Evolutionary conservation across 1,284 basidiomycete genomes (phyloP), one percentile per base, ranked within the genome.

Genomic region (Malassezia globosa): DNA sequence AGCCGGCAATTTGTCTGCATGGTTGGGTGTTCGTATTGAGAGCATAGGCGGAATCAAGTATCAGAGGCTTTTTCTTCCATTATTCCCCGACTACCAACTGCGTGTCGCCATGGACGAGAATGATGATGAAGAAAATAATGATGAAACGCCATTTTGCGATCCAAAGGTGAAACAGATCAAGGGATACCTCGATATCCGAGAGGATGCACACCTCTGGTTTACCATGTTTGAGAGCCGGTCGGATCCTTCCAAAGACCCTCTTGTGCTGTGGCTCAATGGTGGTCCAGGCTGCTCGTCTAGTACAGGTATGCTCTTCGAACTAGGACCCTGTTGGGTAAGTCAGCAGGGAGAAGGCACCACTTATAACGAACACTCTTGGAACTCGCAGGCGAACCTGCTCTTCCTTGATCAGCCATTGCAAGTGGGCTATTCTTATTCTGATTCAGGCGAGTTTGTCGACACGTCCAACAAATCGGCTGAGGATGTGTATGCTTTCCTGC

Each of bases 181-280:
- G 39, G 72, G 72, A 11, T 94, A 90, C 72, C 81, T 95, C 34
- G 88, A 94, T 67, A 81, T 92, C 54, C 80, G 82, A 0, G 80
- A 85, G 24, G 81, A 83, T 59, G 86, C 85, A 63, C 86, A 88
- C 62, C 77, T 89, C 19, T 87, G 87, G 79, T 88, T 86, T 75
- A 86, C 84, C 23, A 85, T 87, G 77, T 89, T 88, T 63, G 87
- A 90, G 74, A 80, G 82, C 2, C 78, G 87, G 35, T 76, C 73
- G 51, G 77, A 80, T 22, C 87, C 88, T 1, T 73, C 77, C 43
- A 76, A 80, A 39, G 87, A 84, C 16, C 87, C 87, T 8, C 76
- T 94, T 4, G 77, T 88, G 23, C 76, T 94, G 48, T 92, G 89
- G 89, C 76, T 90, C 35, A 89, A 87, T 63, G 87, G 87, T 38